These are phyloP conservation scores for Trichosporon sp. DNA, from an alignment of 1,284 basidiomycete genomes.

Conservation along the genomic window DNA sequence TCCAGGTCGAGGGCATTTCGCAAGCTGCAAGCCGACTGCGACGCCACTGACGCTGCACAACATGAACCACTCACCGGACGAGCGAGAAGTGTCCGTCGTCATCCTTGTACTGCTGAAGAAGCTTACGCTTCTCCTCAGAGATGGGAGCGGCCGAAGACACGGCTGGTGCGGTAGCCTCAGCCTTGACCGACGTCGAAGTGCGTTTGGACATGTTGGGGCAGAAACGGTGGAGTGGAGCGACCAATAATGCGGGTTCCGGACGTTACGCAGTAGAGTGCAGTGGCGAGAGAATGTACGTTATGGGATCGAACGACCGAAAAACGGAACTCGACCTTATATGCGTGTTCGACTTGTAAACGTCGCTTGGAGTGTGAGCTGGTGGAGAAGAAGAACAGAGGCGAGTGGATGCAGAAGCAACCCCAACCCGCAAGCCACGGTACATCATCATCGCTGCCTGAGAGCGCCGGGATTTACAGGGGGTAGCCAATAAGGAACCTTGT, in stretches of 20 bases:
- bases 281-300: not conserved
- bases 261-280: not conserved
- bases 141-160: not conserved
- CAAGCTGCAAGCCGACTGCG: not conserved
- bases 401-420: not conserved
- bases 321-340: not conserved
- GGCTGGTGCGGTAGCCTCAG: not conserved
- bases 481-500: not conserved
- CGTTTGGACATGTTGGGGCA: not conserved
- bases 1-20: not conserved
- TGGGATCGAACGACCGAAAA: not conserved
- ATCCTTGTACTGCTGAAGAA: slow-evolving; percentile 77
- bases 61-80: slow-evolving; percentile 63
- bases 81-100: slow-evolving; percentile 91
- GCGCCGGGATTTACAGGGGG: not conserved
- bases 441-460: not conserved
- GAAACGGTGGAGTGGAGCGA: not conserved
- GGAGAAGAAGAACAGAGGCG: not conserved
- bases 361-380: not conserved
- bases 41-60: not conserved
- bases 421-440: not conserved
- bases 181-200: not conserved
- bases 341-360: not conserved
- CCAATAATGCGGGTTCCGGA: not conserved
- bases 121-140: slow-evolving; percentile 53